Base-by-base conservation (phyloP, 352 stramenopile genomes). In the Phytophthora fragariae region DNA sequence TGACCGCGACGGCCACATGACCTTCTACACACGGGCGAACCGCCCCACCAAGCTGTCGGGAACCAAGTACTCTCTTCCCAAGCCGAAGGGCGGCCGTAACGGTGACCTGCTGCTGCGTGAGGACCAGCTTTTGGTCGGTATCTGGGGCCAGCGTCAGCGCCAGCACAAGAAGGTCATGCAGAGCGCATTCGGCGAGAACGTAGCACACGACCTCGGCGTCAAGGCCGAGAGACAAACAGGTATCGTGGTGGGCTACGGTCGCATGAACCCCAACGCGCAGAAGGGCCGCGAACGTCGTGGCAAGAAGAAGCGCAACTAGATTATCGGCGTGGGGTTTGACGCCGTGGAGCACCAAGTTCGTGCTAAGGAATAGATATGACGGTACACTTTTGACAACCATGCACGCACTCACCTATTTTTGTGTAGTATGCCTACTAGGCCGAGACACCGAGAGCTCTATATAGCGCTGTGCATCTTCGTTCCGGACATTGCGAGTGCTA, bases 1-100 rank as follows among this genome's bases (percentile, higher is more conserved):
- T 24, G 95, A 98, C 72, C 92, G 90, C 50, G 92, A 98, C 63
- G 95, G 95, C 19, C 85, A 97, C 67, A 92, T 96, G 85, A 91
- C 86, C 41, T 92, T 96, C 67, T 94, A 96, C 76, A 90, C 85
- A 68, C 87, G 89, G 27, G 80, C 88, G 33, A 95, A 95, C 67
- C 88, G 90, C 19, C 87, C 90, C 9, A 83, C 79, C 50, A 98
- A 98, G 82, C 88, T 98, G 47, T 91, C 93, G 57, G 98, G 98
- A 47, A 98, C 95, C 62, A 99, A 99, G 77, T 99, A 98, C 80
- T 98, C 97, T n/a, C 80, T 99, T 15, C 97, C 97, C 8, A 99
- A 99, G 79, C 89, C 97, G 29, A 97, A 97, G 70, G 93, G 94
- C 59, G 94, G 92, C 5, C 90, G 91, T 17, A 75, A 99, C 58